These are phyloP conservation scores for Otatea glauca DNA, from an alignment of 176 grass and related monocot genomes.

Conservation along the genomic window DNA sequence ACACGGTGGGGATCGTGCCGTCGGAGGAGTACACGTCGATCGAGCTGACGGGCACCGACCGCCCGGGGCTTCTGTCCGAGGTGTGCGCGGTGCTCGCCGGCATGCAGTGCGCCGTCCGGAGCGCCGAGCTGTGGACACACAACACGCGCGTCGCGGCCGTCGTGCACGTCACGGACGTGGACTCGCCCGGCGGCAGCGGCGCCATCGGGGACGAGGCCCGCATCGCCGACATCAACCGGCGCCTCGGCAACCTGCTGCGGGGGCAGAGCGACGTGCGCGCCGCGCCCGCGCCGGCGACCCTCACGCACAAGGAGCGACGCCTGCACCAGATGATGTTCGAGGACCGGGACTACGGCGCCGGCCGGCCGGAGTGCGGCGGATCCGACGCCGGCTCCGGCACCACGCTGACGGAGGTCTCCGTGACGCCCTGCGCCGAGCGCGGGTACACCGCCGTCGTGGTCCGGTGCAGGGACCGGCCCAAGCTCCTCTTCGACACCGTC, in stretches of 20 bases:
- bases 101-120: conserved; percentile 57
- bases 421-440: conserved; percentile 65
- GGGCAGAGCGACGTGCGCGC: conserved; percentile 38
- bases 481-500: conserved; percentile 90
- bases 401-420: conserved; percentile 55
- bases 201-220: conserved; percentile 52
- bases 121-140: conserved; percentile 90
- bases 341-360: conserved; percentile 45
- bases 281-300: conserved; percentile 10
- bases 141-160: conserved; percentile 77
- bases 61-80: conserved; percentile 82
- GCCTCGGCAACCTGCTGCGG: conserved; percentile 65
- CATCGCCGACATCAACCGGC: conserved; percentile 55
- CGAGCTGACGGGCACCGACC: conserved; percentile 76
- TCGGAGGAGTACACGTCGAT: conserved; percentile 70
- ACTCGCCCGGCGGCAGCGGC: background rate
- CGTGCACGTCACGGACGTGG: conserved; percentile 63
- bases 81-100: conserved; percentile 73
- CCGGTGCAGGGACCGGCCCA: conserved; percentile 67
- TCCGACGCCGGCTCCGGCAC: background rate
- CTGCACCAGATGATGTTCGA: conserved; percentile 94
- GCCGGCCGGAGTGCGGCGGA: background rate
- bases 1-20: conserved; percentile 65
- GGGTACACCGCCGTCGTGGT: conserved; percentile 76
- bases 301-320: conserved; percentile 70